Evolutionary conservation across 2,329 filamentous ascomycete species (phyloP), one percentile per base, ranked within the genome.

Genomic region (Claviceps fusiformis): DNA sequence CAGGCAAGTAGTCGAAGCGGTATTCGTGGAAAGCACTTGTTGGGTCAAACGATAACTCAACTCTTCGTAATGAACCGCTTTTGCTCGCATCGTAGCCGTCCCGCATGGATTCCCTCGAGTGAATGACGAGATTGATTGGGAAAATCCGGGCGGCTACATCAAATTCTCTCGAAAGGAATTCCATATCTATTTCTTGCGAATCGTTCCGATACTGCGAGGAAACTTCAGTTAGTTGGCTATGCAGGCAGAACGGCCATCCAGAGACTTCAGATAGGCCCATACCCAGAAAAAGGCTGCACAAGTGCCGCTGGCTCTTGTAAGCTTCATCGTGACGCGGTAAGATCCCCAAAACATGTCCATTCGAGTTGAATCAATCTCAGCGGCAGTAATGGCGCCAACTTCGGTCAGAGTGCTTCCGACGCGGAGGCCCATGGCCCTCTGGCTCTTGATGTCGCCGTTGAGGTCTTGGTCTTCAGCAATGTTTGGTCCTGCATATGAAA

Each of bases 271-370:
- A 51, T 35, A 1, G 1, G 45, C 2, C 13, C 50, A 46, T 64
- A 87, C 83, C 82, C 86, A 92, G 69, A 90, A 91, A 70, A 91
- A 90, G 7, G 86, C 86, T 35, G 80, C 82, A 65, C 87, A 91
- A 1, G 87, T 91, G 31, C 86, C 86, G 1, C 73, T 69, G 7
- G 78, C 70, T 44, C 69, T 69, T 0, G 82, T 81, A 55, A 85
- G 67, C 68, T 81, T 85, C 73, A 89, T 83, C 41, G 78, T 78
- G 3, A 82, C 79, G 19, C 86, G 73, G 62, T 85, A 91, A 29
- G 79, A 85, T 2, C 87, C 87, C 64, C 81, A 86, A n/a, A 80
- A 70, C 62, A 88, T 72, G 62, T 91, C 83, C 10, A 73, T 66
- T 24, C 83, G 73, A 7, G 71, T 65, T 3, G 81, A 80, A 52